Percentiles rank a stretch among this genome's conserved stretches.
Evolutionary conservation across 345 rosid species (phyloP).

Genomic region (Aquilaria malaccensis): DNA sequence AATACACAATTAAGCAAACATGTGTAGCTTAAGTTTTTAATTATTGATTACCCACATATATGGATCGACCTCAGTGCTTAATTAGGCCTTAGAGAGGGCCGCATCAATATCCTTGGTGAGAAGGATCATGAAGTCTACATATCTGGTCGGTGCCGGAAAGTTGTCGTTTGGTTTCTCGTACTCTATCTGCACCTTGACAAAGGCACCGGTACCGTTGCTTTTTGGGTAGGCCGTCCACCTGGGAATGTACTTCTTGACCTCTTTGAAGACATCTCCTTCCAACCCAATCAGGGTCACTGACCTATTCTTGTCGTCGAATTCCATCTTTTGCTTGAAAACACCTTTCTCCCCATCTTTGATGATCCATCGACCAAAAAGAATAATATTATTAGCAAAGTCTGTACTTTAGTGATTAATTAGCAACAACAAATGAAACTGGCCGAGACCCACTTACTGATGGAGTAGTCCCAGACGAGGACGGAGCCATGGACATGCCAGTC

Average conservation of each 20-base stretch:
- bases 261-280: no score
- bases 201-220: background rate
- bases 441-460: slow-evolving; percentile 7
- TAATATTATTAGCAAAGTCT: no score
- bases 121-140: slow-evolving; percentile 5
- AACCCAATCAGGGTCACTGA: no score
- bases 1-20: no score
- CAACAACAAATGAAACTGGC: background rate
- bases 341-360: background rate
- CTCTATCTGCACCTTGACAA: background rate
- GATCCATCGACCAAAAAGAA: no score
- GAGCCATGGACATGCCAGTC: slow-evolving; percentile 27
- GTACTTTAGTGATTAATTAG: no score
- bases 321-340: background rate
- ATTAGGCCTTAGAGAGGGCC: background rate
- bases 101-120: slow-evolving; percentile 1
- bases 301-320: no score
- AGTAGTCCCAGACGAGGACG: slow-evolving; percentile 16
- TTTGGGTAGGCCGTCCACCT: background rate
- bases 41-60: no score
- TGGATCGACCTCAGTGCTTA: no score
- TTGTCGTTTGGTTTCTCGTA: slow-evolving; percentile 7
- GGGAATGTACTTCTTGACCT: background rate
- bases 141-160: slow-evolving; percentile 2
- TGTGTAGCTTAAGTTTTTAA: no score